Percentiles rank a stretch among this genome's conserved stretches.
Evolutionary conservation across 257 asterid species (phyloP).

Genomic region (Ajuga chamaepitys): DNA sequence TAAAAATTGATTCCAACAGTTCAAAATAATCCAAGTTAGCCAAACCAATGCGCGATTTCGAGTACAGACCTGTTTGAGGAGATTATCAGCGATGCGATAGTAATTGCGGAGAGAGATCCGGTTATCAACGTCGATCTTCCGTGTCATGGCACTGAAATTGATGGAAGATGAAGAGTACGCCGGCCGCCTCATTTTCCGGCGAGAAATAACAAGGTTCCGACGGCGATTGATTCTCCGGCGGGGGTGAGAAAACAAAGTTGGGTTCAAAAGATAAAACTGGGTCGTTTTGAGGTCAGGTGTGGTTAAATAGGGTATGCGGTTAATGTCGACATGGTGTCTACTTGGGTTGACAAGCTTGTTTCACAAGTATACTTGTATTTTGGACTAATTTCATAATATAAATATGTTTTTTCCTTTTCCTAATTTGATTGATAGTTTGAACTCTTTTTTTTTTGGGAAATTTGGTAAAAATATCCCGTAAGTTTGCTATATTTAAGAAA

Average conservation of each 20-base stretch:
- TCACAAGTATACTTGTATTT: too few relatives aligned
- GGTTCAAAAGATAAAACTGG: slow-evolving; percentile 11
- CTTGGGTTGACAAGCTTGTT: neutral
- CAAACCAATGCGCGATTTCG: neutral
- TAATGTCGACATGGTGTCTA: slow-evolving; percentile 30
- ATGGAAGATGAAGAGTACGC: slow-evolving; percentile 34
- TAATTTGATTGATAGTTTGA: too few relatives aligned
- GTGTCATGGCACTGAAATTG: slow-evolving; percentile 33
- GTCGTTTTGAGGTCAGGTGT: slow-evolving; percentile 13
- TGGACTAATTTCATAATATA: too few relatives aligned
- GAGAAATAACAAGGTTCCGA: neutral
- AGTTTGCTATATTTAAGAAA: too few relatives aligned
- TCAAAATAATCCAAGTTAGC: neutral
- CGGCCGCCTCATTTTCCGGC: slow-evolving; percentile 67
- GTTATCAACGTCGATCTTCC: slow-evolving; percentile 61
- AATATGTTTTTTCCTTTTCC: too few relatives aligned
- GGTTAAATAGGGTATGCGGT: neutral
- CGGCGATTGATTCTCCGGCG: slow-evolving; percentile 14
- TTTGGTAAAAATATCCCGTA: too few relatives aligned
- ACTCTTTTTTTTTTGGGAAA: too few relatives aligned
- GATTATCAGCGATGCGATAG: slow-evolving; percentile 82
- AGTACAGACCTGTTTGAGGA: slow-evolving; percentile 70
- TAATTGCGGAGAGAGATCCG: slow-evolving; percentile 77
- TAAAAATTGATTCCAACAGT: neutral
- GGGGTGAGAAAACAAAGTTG: slow-evolving; percentile 5